phyloP scores from a whole-genome alignment of 176 grass and related monocot species.

The Zoysia japonica region DNA sequence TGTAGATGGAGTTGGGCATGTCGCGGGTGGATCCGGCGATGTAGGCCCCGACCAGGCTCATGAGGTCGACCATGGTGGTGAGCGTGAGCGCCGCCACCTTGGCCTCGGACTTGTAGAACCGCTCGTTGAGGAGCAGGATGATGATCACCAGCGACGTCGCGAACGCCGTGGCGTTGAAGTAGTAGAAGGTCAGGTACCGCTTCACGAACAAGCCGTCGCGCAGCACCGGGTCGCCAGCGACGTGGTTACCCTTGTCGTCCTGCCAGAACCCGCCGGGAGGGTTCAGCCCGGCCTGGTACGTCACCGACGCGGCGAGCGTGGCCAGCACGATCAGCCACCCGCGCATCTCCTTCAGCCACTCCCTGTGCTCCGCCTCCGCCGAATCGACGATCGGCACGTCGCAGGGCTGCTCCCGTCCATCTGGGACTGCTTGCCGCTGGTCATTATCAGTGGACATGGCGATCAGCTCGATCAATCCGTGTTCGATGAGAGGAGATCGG shows the following conservation, averaged over 20 bases:
- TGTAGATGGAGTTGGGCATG: constrained; percentile 28
- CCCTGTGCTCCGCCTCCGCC: neutral
- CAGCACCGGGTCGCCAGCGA: constrained; percentile 37
- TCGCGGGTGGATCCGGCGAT: constrained; percentile 36
- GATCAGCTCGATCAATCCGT: too few species aligned
- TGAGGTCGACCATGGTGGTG: constrained; percentile 41
- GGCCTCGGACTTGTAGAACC: constrained; percentile 30
- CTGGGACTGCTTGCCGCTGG: too few species aligned
- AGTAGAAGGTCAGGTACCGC: constrained; percentile 50
- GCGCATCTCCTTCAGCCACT: constrained; percentile 53
- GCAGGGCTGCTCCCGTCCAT: too few species aligned
- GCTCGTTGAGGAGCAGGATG: constrained; percentile 49
- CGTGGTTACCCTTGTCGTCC: neutral
- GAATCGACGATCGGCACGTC: too few species aligned
- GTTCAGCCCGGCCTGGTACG: constrained; percentile 49
- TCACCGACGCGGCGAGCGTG: constrained; percentile 31
- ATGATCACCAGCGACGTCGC: constrained; percentile 53
- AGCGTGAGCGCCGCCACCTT: constrained; percentile 42
- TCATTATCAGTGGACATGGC: too few species aligned
- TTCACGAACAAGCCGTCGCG: neutral
- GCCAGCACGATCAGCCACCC: constrained; percentile 53
- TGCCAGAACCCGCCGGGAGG: constrained; percentile 65
- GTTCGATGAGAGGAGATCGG: too few species aligned
- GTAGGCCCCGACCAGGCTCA: constrained; percentile 52
- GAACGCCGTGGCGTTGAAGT: constrained; percentile 53